These are phyloP conservation scores for Petunia hybrid DNA, from an alignment of 305 asterid species.

Conservation along the genomic window DNA sequence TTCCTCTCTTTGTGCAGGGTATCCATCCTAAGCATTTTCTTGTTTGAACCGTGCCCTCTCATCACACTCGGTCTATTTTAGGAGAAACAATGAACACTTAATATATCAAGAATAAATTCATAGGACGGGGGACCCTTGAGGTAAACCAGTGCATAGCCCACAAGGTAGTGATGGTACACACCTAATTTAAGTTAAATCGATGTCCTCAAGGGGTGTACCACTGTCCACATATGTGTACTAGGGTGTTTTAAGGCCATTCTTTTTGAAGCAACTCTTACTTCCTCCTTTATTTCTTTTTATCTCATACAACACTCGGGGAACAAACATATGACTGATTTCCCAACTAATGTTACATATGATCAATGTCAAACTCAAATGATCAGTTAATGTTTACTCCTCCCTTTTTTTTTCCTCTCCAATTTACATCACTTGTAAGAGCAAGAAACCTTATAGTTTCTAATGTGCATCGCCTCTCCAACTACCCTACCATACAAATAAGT, in stretches of 20 bases:
- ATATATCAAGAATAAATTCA: too few species aligned
- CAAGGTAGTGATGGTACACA: neutral
- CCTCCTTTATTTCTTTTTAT: slow-evolving; percentile 6
- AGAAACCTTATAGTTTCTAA: too few species aligned
- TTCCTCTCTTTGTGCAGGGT: too few species aligned
- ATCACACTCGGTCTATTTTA: too few species aligned
- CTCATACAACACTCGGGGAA: neutral
- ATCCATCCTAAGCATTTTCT: too few species aligned
- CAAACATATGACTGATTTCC: neutral
- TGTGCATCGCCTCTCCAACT: too few species aligned
- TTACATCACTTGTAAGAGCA: neutral
- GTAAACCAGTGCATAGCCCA: neutral
- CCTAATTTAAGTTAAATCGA: neutral
- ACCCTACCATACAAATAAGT: too few species aligned
- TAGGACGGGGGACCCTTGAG: neutral
- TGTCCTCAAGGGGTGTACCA: neutral
- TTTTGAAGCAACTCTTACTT: slow-evolving; percentile 15
- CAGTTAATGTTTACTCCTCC: neutral
- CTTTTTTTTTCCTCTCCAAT: neutral
- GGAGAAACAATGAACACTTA: too few species aligned
- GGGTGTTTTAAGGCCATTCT: neutral
- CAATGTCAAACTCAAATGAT: slow-evolving; percentile 18
- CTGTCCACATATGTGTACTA: neutral
- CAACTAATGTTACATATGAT: neutral
- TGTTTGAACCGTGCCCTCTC: too few species aligned